Evolutionary conservation across 306 rosid genomes (phyloP), one percentile per base, ranked within the genome.

Genomic region (Crotalaria pallida): DNA sequence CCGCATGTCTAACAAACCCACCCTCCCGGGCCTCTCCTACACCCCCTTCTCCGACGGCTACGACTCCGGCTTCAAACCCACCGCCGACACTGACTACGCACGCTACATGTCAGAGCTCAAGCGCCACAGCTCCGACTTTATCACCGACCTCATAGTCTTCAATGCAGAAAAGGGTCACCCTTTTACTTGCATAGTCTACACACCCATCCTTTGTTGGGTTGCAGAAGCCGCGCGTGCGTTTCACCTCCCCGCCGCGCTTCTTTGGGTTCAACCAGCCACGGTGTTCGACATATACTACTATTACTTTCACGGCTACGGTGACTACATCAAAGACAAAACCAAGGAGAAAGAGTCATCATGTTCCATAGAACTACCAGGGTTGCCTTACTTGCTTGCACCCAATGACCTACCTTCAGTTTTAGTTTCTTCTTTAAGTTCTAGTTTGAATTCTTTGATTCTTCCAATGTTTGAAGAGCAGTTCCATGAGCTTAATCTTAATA

Each of bases 41-140:
- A 45, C 40, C 29, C 53, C 68, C 18, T 74, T 80, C 77, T 82
- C 84, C 11, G 89, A 82, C 15, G 92, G 85, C 61, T 72, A 27
- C 6, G 87, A 84, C 41, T 74, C 56, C 0, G 82, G 74, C 1
- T 43, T 49, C 48, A 49, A 18, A 12, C 1, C 5, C 10, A 6
- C 1, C n/a, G 33, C 5, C 0, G 45, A 22, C 4, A 1, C 45
- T 7, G 34, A 40, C 1, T 0, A 1, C 10, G 0, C 4, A 0
- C 63, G 13, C 45, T 64, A 58, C 73, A 0, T 12, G 0, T 49
- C 64, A 0, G 81, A 85, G 45, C 2, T 83, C 26, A 68, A 12
- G 23, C 76, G 77, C 0, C 64, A 72, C 0, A 84, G 89, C 44
- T 68, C 76, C 3, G 63, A 78, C 47, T 72, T 67, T 16, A 7